Evolutionary conservation across 2,329 filamentous ascomycete genomes (phyloP).

Genomic region (Aspergillus arachidicola): DNA sequence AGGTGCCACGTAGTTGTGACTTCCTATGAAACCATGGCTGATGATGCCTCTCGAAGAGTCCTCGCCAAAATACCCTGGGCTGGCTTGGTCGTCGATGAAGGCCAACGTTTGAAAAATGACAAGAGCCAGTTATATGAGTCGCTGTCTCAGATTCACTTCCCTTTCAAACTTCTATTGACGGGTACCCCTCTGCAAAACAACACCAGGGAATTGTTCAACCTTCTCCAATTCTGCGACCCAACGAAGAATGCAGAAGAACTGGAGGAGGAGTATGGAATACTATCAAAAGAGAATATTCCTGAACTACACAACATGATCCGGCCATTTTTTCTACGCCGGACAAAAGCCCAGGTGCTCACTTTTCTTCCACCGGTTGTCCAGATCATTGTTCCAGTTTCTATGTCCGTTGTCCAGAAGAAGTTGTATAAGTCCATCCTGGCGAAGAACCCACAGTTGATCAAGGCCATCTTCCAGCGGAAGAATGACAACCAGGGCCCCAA

Average conservation of each 20-base stretch:
- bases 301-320: constrained; percentile 82
- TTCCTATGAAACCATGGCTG: constrained; percentile 86
- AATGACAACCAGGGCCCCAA: constrained; percentile 58
- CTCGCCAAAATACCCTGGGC: constrained; percentile 79
- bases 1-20: constrained; percentile 91
- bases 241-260: constrained; percentile 69
- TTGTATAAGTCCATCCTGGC: constrained; percentile 91
- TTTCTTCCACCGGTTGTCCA: constrained; percentile 93
- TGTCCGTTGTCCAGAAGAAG: constrained; percentile 91
- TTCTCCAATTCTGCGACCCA: constrained; percentile 90
- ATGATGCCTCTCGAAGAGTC: constrained; percentile 66
- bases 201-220: constrained; percentile 88
- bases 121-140: constrained; percentile 78
- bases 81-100: constrained; percentile 90
- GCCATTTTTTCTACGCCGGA: constrained; percentile 71
- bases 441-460: constrained; percentile 86
- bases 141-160: constrained; percentile 71
- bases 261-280: constrained; percentile 73
- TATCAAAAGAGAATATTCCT: constrained; percentile 79
- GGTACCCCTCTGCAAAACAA: constrained; percentile 84
- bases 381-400: constrained; percentile 93
- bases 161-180: constrained; percentile 83
- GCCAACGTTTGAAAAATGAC: constrained; percentile 93
- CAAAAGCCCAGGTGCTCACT: constrained; percentile 86
- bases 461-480: constrained; percentile 74